Base-by-base conservation (phyloP, 208 protist species). In the Crithidia brevicula region DNA sequence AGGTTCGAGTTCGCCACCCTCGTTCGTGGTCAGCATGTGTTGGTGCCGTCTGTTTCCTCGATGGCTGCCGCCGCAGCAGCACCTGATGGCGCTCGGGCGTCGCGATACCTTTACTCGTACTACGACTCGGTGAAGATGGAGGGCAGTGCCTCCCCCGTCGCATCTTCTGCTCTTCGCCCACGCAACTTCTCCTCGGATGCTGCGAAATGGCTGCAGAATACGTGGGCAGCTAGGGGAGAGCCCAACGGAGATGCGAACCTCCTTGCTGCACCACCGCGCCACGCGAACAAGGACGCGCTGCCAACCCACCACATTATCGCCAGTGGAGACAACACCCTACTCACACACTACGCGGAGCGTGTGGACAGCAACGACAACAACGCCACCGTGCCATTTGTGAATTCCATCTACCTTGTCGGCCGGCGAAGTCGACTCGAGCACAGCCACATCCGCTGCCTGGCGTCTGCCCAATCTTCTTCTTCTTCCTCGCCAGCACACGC, bases 391-490 rank as follows among this genome's bases (percentile, higher is more conserved):
- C 27, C 16, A 33, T 15, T 72, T 18, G 45, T 34, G 40, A 68
- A 79, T 27, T 23, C 38, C 16, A 36, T 79, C 31, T 33, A 28
- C n/a, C 47, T 75, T 6, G 18, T 67, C 0, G 69, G 69, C 7
- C 51, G 43, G 34, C 46, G 31, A 6, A 51, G 40, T 20, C 18
- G 36, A 1, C n/a, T 77, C 16, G 33, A 58, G 54, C 71, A 71
- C 49, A 71, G 56, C 54, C 40, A 69, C 54, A 54, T 84, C 8
- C 53, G 70, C 43, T 84, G 73, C 69, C 53, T 31, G 0, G 18
- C 51, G 5, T 54, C 28, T 23, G 10, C 22, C 15, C 25, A 11
- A 47, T 22, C 15, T 62, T 0, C 54, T 38, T 72, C 50, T 33
- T 65, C 31, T 47, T 75, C 40, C 20, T 68, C 16, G 50, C 62